Conservation (phyloP, 352 stramenopile genomes). For the Phytophthora nicotianae region DNA sequence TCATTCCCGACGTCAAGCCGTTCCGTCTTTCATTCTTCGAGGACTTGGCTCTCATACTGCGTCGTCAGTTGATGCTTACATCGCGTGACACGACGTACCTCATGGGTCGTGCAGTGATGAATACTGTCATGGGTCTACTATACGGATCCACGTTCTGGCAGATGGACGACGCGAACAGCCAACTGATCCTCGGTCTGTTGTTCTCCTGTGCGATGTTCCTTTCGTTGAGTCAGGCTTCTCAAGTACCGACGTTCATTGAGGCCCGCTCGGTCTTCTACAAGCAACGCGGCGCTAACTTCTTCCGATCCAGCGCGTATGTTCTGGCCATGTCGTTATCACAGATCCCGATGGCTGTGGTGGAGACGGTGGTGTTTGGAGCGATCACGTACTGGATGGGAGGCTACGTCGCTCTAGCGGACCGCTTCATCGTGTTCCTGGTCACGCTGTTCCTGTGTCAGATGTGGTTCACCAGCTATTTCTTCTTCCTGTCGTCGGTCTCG, state of each 20-base stretch:
- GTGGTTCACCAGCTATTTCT: constrained; percentile 76
- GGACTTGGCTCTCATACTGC: constrained; percentile 45
- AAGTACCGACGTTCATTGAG: constrained; percentile 83
- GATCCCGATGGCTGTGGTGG: constrained; percentile 59
- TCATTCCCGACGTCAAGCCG: constrained; percentile 22
- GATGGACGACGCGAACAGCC: constrained; percentile 53
- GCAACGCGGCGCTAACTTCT: constrained; percentile 89
- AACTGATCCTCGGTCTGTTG: constrained; percentile 81
- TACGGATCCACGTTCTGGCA: constrained; percentile 77
- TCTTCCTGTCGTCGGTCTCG: constrained; percentile 54
- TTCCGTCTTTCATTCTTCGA: constrained; percentile 59
- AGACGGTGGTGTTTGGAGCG: constrained; percentile 84
- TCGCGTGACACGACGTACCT: constrained; percentile 61
- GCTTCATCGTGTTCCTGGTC: constrained; percentile 67
- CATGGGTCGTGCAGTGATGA: constrained; percentile 52
- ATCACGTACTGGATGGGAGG: constrained; percentile 91
- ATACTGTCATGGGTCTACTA: constrained; percentile 62
- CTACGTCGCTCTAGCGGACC: constrained; percentile 44
- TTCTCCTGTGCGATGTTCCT: constrained; percentile 91
- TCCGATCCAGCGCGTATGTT: constrained; percentile 85
- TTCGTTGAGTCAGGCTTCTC: constrained; percentile 76
- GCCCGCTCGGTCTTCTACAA: constrained; percentile 87
- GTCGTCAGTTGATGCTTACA: constrained; percentile 72
- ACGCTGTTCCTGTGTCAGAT: constrained; percentile 73
- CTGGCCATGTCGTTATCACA: constrained; percentile 55